Evolutionary conservation across 2,329 filamentous ascomycete species (phyloP), one percentile per base, ranked within the genome.

Genomic region (Coleophoma cylindrospora): DNA sequence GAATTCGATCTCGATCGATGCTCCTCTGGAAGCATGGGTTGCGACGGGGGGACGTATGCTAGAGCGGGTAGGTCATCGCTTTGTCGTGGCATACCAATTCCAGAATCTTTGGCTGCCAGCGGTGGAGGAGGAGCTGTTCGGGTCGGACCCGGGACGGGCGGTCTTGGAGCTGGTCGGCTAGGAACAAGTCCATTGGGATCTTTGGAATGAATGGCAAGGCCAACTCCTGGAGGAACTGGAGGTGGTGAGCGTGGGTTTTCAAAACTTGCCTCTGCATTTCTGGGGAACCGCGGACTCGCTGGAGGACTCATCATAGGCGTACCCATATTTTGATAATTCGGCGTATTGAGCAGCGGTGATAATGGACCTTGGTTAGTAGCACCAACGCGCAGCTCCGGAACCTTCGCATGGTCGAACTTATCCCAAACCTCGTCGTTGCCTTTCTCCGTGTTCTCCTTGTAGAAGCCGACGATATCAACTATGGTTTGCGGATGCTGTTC

Each of bases 401-500:
- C 77, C 62, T 86, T 84, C 48, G 87, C 90, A 72, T 96, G 85
- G 62, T 95, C 90, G 68, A 99, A 96, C 69, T 99, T 99, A 69
- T 97, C 91, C 75, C 94, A 89, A 50, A 94, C 86, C 65, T 96
- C 90, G 54, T 84, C 82, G 52, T 82, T 83, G 60, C 77, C 81
- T 37, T 76, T 77, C 60, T 92, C 89, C 22, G 89, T 87, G 57
- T 90, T 96, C 72, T 96, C 92, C 68, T 96, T 95, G 76, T 96
- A 97, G 68, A 97, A 97, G 52, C 87, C 89, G 70, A 99, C 86
- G 62, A 99, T 94, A 68, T 97, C 89, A 65, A 95, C 86, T 72
- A 96, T 91, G 52, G 92, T 91, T 69, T 97, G 91, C 3, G 94
- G 94, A 64, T 97, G 91, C 69, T 96, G 88, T 67, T 92, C 89